A percentile compares a stretch with the other conserved stretches of the same genome.
These are phyloP conservation scores for Microdochium bolleyi DNA, from an alignment of 2,329 filamentous ascomycete species.

Conservation along the genomic window DNA sequence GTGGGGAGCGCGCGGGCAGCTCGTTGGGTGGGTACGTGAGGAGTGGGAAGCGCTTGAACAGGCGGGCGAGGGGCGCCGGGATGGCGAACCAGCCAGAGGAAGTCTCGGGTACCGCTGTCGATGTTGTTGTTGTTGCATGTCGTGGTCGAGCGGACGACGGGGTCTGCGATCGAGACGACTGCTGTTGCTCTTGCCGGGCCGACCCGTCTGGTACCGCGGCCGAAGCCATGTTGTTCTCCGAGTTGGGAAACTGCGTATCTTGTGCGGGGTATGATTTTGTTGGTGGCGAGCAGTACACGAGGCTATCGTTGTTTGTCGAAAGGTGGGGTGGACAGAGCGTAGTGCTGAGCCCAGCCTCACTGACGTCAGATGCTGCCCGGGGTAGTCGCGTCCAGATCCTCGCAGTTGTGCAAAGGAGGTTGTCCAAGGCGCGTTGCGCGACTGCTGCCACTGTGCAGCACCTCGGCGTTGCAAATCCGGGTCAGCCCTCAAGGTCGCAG, in stretches of 20 bases:
- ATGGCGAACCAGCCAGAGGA: slow-evolving; percentile 42
- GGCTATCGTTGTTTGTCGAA: not conserved
- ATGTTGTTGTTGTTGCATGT: not conserved
- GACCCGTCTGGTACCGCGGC: too few species aligned
- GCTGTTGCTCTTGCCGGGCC: slow-evolving; percentile 1
- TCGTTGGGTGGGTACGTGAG: slow-evolving; percentile 66
- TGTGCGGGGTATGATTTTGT: too few species aligned
- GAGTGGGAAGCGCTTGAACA: slow-evolving; percentile 83
- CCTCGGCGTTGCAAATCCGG: too few species aligned
- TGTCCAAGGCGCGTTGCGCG: too few species aligned
- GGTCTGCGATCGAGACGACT: slow-evolving; percentile 6
- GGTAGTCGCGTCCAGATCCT: not conserved
- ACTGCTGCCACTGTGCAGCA: too few species aligned
- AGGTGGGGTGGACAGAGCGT: too few species aligned
- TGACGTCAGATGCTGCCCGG: not conserved
- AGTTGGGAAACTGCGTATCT: too few species aligned
- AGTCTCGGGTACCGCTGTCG: slow-evolving; percentile 1
- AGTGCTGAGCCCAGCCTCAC: not conserved
- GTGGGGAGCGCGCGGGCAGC: slow-evolving; percentile 45
- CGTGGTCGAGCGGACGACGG: too few species aligned
- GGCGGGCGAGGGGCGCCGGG: slow-evolving; percentile 66
- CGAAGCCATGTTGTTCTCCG: too few species aligned
- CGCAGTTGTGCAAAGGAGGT: too few species aligned
- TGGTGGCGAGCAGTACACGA: too few species aligned
- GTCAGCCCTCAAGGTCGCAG: not conserved